Evolutionary conservation across 805 yeast genomes (phyloP).

Genomic region (Lipomyces anomalus): DNA sequence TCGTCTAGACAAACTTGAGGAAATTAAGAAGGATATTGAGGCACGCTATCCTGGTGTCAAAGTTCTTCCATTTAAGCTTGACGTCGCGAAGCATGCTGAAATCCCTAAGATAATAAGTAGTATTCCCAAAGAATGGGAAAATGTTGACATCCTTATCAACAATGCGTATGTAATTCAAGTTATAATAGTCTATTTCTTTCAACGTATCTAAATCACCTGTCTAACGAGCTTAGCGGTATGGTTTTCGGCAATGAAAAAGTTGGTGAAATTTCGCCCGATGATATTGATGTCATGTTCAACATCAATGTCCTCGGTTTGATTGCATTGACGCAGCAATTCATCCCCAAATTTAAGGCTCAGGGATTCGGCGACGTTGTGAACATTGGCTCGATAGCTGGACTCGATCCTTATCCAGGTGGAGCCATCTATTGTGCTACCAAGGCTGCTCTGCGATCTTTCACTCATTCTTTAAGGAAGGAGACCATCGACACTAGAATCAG

Average conservation of each 20-base stretch:
- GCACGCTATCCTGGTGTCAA: constrained; percentile 43
- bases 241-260: constrained; percentile 76
- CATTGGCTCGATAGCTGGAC: constrained; percentile 65
- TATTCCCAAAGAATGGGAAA: constrained; percentile 51
- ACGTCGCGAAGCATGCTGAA: constrained; percentile 50
- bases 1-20: constrained; percentile 54
- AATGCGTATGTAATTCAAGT: constrained; percentile 42
- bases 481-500: constrained; percentile 59
- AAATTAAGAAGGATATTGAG: constrained; percentile 44
- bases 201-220: background rate
- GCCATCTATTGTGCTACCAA: constrained; percentile 65
- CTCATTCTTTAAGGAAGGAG: constrained; percentile 64
- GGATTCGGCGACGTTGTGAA: constrained; percentile 59
- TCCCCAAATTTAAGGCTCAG: constrained; percentile 64
- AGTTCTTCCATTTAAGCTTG: constrained; percentile 47
- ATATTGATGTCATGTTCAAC: constrained; percentile 68
- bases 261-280: constrained; percentile 59
- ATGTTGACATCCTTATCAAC: constrained; percentile 57
- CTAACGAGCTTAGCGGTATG: constrained; percentile 36
- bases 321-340: constrained; percentile 70
- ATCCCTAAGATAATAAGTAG: constrained; percentile 46
- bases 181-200: background rate
- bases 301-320: constrained; percentile 87
- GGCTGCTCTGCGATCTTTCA: constrained; percentile 54
- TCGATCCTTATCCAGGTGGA: constrained; percentile 59